Evolutionary conservation across 2,329 filamentous ascomycete genomes (phyloP).

Genomic region (Aureobasidium sp.): DNA sequence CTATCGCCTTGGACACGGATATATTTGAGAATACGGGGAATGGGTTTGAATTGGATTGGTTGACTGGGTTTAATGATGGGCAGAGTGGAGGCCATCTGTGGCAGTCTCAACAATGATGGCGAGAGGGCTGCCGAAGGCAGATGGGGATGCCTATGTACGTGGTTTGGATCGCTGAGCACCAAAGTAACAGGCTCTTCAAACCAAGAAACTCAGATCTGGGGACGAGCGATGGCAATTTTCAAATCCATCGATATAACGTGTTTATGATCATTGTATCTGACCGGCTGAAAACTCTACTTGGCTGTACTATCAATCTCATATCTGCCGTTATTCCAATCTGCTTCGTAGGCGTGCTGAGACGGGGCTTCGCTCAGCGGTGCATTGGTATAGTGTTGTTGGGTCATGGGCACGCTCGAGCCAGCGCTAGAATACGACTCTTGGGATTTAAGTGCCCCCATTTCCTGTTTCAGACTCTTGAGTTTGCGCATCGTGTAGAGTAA

Average conservation of each 20-base stretch:
- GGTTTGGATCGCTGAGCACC: too few relatives aligned
- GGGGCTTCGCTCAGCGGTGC: not conserved
- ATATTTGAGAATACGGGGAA: not conserved
- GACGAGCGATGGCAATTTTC: too few relatives aligned
- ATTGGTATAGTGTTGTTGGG: not conserved
- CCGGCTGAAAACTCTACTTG: not conserved
- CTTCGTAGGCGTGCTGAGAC: not conserved
- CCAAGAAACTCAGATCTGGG: too few relatives aligned
- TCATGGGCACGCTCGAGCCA: not conserved
- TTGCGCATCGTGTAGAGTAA: conserved; percentile 12
- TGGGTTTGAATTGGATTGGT: conserved; percentile 11
- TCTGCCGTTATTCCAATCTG: conserved; percentile 3
- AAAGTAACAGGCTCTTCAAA: too few relatives aligned
- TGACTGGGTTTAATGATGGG: not conserved
- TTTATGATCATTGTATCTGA: too few relatives aligned
- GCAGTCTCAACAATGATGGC: not conserved
- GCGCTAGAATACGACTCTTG: not conserved
- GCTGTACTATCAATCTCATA: not conserved
- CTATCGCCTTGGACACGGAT: not conserved
- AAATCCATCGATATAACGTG: too few relatives aligned
- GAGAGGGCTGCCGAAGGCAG: too few relatives aligned
- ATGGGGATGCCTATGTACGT: too few relatives aligned
- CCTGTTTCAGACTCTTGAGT: conserved; percentile 2
- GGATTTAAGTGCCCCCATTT: not conserved
- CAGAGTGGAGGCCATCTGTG: not conserved